Conservation (phyloP, 495 filamentous ascomycete genomes). For the Hyaloscypha finlandica region DNA sequence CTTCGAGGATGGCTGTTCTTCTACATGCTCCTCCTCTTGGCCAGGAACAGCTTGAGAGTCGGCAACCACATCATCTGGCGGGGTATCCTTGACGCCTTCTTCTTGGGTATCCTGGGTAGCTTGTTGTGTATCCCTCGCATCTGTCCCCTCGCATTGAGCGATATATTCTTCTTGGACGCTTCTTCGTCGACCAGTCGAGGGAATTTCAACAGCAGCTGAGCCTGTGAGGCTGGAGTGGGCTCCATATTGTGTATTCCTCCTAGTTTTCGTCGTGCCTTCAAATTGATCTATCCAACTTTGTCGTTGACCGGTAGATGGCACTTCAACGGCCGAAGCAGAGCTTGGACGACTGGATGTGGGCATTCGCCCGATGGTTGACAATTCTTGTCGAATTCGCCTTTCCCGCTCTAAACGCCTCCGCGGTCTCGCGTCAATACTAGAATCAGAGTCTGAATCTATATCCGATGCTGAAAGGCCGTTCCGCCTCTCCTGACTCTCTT, state of each 20-base stretch:
- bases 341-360: conserved; percentile 8
- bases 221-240: not conserved
- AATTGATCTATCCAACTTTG: conserved; percentile 20
- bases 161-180: conserved; percentile 24
- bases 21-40: not conserved
- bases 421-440: conserved; percentile 9
- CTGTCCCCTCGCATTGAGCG: conserved; percentile 21
- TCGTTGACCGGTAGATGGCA: conserved; percentile 23
- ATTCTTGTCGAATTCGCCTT: conserved; percentile 17
- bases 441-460: conserved; percentile 19
- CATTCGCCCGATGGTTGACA: conserved; percentile 3
- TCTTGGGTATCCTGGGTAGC: conserved; percentile 4
- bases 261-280: conserved; percentile 19
- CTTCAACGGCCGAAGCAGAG: conserved; percentile 22
- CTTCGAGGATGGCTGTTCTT: not conserved
- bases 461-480: conserved; percentile 2
- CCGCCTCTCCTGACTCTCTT: conserved; percentile 29
- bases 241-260: conserved; percentile 14
- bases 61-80: conserved; percentile 27
- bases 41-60: conserved; percentile 24
- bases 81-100: conserved; percentile 20
- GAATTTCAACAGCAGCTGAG: conserved; percentile 25
- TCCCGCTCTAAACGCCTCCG: not conserved
- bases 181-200: conserved; percentile 22
- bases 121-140: conserved; percentile 26